Evolutionary conservation across 805 yeast species (phyloP), one percentile per base, ranked within the genome.

Genomic region (Groenewaldozyma tartarivorans): DNA sequence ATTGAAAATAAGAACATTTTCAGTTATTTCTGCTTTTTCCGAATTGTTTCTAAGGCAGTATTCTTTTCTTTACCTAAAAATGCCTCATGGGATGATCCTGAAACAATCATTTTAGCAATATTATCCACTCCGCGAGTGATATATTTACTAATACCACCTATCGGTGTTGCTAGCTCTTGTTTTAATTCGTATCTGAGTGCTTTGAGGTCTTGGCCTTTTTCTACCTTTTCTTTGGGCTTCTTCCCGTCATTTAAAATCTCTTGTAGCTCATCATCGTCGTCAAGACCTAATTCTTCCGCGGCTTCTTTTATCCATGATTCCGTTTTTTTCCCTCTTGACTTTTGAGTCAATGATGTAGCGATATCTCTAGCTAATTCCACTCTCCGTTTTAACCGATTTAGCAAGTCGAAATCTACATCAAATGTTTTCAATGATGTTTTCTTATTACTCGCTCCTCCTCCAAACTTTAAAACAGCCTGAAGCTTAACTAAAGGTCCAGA

Each of bases 221-320:
- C 74, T 40, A 64, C 70, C 33, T 34, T 40, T 49, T 69, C 74
- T 50, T 73, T 72, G 42, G 69, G 69, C 50, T 83, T 72, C 53
- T 75, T 79, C 54, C 77, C 77, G 13, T 39, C 39, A 18, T 35
- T 33, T 32, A 33, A 44, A 16, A 53, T 53, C 21, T 44, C 47
- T 19, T 46, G 52, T 18, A 48, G 68, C 47, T 78, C 85, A 49
- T 79, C 88, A 45, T 79, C 87, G 40, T 75, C 87, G 27, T 83
- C 96, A 31, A 88, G 62, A 5, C 95, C 98, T 42, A 92, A 68
- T 38, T 92, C 98, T 40, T 82, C 92, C 0, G 97, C 97, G 0
- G 96, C 96, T 55, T 85, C 77, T 44, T 75, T 72, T 45, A 87
- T 67, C 96, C 97, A 87, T 19, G 75, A 67, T 42, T 77, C 77